Evolutionary conservation across 192 early-diverging fungal genomes (phyloP), one percentile per base, ranked within the genome.

Genomic region (Mortierella alpina): DNA sequence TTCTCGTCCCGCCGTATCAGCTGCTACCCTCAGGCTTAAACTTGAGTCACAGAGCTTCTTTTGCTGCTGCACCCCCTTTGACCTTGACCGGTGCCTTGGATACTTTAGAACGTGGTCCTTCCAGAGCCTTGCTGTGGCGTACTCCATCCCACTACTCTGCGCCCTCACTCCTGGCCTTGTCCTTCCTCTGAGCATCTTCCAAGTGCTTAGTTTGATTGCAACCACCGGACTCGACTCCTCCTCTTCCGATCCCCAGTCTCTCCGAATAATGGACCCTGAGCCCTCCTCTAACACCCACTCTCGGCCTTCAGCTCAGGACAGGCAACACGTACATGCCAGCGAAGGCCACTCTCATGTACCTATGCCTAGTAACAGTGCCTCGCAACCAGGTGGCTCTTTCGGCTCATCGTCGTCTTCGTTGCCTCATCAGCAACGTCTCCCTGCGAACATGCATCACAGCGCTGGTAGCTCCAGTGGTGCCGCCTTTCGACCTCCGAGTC

Each of bases 71-170:
- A 46, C 5, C 22, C 20, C 13, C n/a, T 59, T 5, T 39, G 31
- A 17, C 51, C 8, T 65, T 51, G n/a, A 48, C 62, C 51, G 57
- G 12, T 42, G 42, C 53, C 46, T 51, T 61, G 60, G 50, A 6
- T 44, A 31, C 31, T 42, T 41, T 49, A 50, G 54, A 15, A 10
- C 41, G 31, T 50, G 66, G 17, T 63, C 69, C 11, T 23, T 79
- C 18, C 68, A 79, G 45, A 79, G 63, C 52, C 68, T 72, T 17
- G 8, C 66, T 49, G 57, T 65, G 1, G 75, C 68, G 12, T 79
- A 71, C 52, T 41, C 75, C 12, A 50, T 71, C 48, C 75, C 75
- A 11, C 57, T 71, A 7, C 75, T 79, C 56, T 66, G 63, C 46
- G 50, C 59, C 59, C 61, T 79, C 20, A 57, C 69, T 3, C 75